These are phyloP conservation scores for Pachysolen tannophilus DNA, from an alignment of 805 yeast species.

Conservation along the genomic window DNA sequence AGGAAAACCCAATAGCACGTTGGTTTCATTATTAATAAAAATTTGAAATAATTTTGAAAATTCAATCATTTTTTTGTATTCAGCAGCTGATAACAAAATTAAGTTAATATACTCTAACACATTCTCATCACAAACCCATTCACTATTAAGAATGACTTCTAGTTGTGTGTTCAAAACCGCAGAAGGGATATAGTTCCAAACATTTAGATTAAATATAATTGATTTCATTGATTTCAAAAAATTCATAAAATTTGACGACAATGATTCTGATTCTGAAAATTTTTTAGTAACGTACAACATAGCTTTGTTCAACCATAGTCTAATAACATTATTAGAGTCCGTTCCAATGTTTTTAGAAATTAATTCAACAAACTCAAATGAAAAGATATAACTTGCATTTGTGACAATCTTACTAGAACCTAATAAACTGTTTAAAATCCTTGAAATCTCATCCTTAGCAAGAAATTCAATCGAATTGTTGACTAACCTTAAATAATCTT, in stretches of 20 bases:
- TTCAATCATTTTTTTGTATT: slow-evolving; percentile 29
- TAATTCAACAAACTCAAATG: slow-evolving; percentile 4
- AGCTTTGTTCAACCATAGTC: slow-evolving; percentile 50
- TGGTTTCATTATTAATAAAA: slow-evolving; percentile 43
- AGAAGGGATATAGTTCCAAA: slow-evolving; percentile 35
- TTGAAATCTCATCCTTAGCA: neutral
- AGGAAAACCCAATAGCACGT: slow-evolving; percentile 24
- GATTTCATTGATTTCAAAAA: slow-evolving; percentile 25
- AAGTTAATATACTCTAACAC: slow-evolving; percentile 39
- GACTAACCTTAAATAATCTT: slow-evolving; percentile 4
- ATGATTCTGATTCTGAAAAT: slow-evolving; percentile 41
- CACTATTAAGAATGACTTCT: slow-evolving; percentile 45
- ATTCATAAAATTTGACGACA: slow-evolving; percentile 20
- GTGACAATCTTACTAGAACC: neutral
- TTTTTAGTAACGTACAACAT: slow-evolving; percentile 54
- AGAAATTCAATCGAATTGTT: neutral
- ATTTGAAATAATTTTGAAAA: slow-evolving; percentile 54
- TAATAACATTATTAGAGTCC: neutral
- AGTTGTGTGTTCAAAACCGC: slow-evolving; percentile 52
- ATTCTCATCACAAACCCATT: slow-evolving; percentile 34
- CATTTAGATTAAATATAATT: slow-evolving; percentile 20
- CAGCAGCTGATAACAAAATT: slow-evolving; percentile 29
- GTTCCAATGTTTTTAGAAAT: neutral
- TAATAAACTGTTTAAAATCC: neutral
- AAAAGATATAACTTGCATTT: slow-evolving; percentile 4